Evolutionary conservation across 2,329 filamentous ascomycete genomes (phyloP), one percentile per base, ranked within the genome.

Genomic region (Scorias spongiosa): DNA sequence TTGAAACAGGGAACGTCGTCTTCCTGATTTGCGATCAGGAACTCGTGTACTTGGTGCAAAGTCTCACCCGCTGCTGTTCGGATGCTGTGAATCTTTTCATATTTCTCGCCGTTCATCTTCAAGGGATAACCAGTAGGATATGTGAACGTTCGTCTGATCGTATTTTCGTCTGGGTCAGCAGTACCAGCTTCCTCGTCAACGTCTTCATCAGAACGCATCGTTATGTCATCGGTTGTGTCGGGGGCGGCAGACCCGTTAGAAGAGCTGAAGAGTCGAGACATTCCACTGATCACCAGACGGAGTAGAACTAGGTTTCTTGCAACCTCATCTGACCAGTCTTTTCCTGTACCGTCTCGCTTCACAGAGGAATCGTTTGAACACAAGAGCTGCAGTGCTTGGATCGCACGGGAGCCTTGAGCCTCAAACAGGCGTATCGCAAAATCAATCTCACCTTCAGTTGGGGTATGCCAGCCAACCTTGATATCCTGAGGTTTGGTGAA

Each of bases 321-420:
- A 26, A 96, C 81, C 60, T 98, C 93, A 60, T 98, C 91, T 0
- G 89, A 95, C 91, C 91, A 98, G 55, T 95, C 89, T 63, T 96
- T 98, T 53, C 93, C 93, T 60, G 89, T 94, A 32, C 91, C 91
- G 52, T 88, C 89, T 45, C 89, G 77, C 62, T 87, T 93, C 43
- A 96, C 81, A 2, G 79, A 81, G 1, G 87, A 81, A 30, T 81
- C 75, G 39, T 85, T 80, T 48, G 84, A 80, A 57, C 86, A 93
- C n/a, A 98, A 72, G 7, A 80, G 75, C 49, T 77, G 75, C 10
- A 98, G 66, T 48, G 85, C 78, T 46, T 79, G 69, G 47, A 89
- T 74, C 2, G 89, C 88, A 36, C 76, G 79, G 45, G 77, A 77
- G 5, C 83, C 81, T 62, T 96, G 88, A 1, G 80, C 81, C 51